Base-by-base conservation (phyloP, 306 rosid species). In the Quercus alba region DNA sequence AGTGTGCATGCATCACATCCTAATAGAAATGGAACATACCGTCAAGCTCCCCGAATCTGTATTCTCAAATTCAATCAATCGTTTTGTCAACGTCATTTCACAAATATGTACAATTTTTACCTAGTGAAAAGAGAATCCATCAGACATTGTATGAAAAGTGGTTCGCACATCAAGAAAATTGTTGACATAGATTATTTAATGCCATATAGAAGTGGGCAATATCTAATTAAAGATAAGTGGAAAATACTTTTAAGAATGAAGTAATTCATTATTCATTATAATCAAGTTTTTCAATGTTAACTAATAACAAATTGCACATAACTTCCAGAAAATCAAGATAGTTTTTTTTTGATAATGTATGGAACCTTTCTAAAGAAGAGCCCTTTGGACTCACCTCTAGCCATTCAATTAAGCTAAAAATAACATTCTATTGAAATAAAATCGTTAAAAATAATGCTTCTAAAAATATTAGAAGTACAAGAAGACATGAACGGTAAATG, bases 31-130 rank as follows among this genome's bases (percentile, higher is more conserved):
- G 75, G 79, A 70, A 86, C 91, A 54, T 87, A 94, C 97, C 70
- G 97, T 94, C 89, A 92, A 90, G 89, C 93, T 88, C 67, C 92
- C 90, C 69, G 97, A 92, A 63, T 93, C 93, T 9, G 97, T 94
- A 81, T 91, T 86, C 92, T 92, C 98, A 68, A 92, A 94, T 80
- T 94, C 97, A n/a, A 88, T 87, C 87, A 94, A 81, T 64, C 98
- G 89, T 85, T 92, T 94, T 13, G 93, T 89, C 89, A 94, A 83
- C 33, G 95, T 94, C 77, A 90, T 92, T 80, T 94, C 98, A 84
- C 98, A 94, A 76, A 94, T 88, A 87, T 92, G 97, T 28, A 91
- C 97, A 23, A 92, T 83, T 85, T 86, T 88, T 17, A 90, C 85
- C 98, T 94, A 87, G 77, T 68, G 77, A 28, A 79, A 74, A 76